Evolutionary conservation across 805 yeast genomes (phyloP), one percentile per base, ranked within the genome.

Genomic region (Spencermartinsiella europaea): DNA sequence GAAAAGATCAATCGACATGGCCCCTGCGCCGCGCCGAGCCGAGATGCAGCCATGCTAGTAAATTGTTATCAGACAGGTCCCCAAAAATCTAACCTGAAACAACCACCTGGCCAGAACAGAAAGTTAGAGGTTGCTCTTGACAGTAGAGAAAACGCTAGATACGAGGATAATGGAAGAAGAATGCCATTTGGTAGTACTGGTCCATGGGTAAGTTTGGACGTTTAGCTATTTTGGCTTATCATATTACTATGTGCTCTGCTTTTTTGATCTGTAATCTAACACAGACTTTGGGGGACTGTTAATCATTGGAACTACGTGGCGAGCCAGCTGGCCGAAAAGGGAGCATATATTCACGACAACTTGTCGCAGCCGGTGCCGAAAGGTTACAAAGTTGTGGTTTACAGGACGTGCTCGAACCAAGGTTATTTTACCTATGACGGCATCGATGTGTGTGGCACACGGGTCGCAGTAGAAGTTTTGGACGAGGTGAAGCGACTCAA

Each of bases 371-470:
- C 40, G 21, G 36, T 34, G 36, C 15, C 57, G 25, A 28, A 43
- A 19, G 46, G 43, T 2, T 44, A 54, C 34, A 28, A 40, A n/a
- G 48, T 67, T 1, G 61, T 74, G 2, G 73, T 78, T 19, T 75
- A 79, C 56, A 70, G 74, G 38, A 72, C 87, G 0, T 73, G 72
- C 25, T 70, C 83, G 16, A 85, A 82, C 58, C 74, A 78, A 46
- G 91, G 90, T 4, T 85, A 79, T 60, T 76, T 77, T 58, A 88
- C 95, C 2, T 82, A 86, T 56, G 96, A 88, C 59, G 96, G 96
- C 1, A 79, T 87, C 19, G 95, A 87, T 54, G 79, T 86, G 21
- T 86, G 93, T 59, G 95, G 95, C 1, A 71, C 79, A 42, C 69
- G 95, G 19, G 83, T 85, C 5, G 80, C 84, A 1, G 74, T 74